phyloP scores from a whole-genome alignment of 2,329 filamentous ascomycete species.

The Fusarium sp. region DNA sequence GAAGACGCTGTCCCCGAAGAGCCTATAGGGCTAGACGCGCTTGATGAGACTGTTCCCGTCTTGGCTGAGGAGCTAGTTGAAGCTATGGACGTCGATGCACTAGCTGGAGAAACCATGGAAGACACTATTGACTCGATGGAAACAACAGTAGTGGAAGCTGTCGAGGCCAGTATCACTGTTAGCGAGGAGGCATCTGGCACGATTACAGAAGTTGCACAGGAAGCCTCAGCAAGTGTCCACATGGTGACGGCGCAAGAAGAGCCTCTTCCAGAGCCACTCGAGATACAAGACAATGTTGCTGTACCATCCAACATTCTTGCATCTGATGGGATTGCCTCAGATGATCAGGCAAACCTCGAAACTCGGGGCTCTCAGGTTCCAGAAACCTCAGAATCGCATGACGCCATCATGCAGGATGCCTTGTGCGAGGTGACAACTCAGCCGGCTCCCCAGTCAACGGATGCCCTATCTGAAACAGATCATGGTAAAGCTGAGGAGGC shows the following conservation, averaged over 20 bases:
- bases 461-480: slow-evolving; percentile 7
- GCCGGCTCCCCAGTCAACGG: slow-evolving; percentile 7
- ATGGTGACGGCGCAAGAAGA: slow-evolving; percentile 14
- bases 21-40: neutral
- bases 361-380: slow-evolving; percentile 10
- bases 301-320: slow-evolving; percentile 12
- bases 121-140: slow-evolving; percentile 5
- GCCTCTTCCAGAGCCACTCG: slow-evolving; percentile 10
- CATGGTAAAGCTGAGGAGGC: slow-evolving; percentile 7
- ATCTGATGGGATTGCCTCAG: slow-evolving; percentile 2
- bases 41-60: slow-evolving; percentile 3
- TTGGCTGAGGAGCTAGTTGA: slow-evolving; percentile 17
- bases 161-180: slow-evolving; percentile 26
- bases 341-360: slow-evolving; percentile 4
- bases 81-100: slow-evolving; percentile 44
- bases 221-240: slow-evolving; percentile 8
- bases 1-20: slow-evolving; percentile 1
- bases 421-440: slow-evolving; percentile 13
- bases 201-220: slow-evolving; percentile 9
- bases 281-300: slow-evolving; percentile 22
- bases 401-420: slow-evolving; percentile 35
- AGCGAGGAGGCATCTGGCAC: slow-evolving; percentile 18
- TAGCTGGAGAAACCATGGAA: neutral
- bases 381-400: slow-evolving; percentile 22
- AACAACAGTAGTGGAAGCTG: slow-evolving; percentile 10